Base-by-base conservation (phyloP, 2,329 filamentous ascomycete genomes). In the Acephala macrosclerotiorum region DNA sequence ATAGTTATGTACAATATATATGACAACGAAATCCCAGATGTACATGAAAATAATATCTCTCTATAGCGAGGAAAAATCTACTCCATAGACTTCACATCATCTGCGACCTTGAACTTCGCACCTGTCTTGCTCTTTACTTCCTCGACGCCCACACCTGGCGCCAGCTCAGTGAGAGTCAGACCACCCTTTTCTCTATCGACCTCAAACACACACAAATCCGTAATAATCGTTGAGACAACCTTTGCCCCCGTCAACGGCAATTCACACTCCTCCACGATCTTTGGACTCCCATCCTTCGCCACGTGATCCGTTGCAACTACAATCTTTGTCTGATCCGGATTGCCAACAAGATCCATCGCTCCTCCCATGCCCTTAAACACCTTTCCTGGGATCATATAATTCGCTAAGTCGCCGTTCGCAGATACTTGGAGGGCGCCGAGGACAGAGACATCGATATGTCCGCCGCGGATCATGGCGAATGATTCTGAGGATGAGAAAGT, bases 311-410 rank as follows among this genome's bases (percentile, higher is more conserved):
- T 91, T 0, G 89, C 86, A 2, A 91, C 88, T 4, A 92, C 88
- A 71, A 92, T 90, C 82, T 91, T 91, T 70, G 89, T 92, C 73
- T 84, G 83, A 71, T 90, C 87, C 0, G 89, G 89, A 78, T 91
- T 91, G 42, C 87, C 89, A 12, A 92, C 88, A 8, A 92, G 80
- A 75, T 92, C 89, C 89, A 92, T 92, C 20, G 89, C 89, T 33
- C 89, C 89, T 67, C 93, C 93, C 89, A 96, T 96, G 20, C 93
- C 93, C 83, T 96, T 96, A 79, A 94, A 89, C 12, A 93, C 87
- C 79, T 95, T 96, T 26, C 93, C 93, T 0, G 93, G 93, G 68
- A 96, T 91, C 90, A 96, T 96, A 83, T 93, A 96, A 79, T 96
- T 96, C 55, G 93, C 93, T 61, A 96, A 80, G 75, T 96, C 93